These are phyloP conservation scores for Yarrowia bubula DNA, from an alignment of 805 yeast genomes.

Conservation along the genomic window DNA sequence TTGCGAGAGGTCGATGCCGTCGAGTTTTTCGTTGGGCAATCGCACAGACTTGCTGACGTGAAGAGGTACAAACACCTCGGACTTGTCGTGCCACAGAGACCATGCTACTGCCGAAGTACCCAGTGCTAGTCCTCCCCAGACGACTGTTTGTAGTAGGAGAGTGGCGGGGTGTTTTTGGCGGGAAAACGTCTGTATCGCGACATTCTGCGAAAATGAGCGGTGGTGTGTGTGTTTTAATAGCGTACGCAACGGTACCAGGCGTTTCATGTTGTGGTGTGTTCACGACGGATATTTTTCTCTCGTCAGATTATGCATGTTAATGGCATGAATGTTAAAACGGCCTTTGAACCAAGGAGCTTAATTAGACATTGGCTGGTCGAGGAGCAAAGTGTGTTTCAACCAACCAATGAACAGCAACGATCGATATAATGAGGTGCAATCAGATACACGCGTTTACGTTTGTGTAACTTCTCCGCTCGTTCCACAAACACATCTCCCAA, in stretches of 20 bases:
- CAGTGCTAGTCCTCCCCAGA: conserved; percentile 4
- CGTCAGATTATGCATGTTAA: conserved; percentile 3
- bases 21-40: conserved; percentile 5
- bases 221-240: background rate
- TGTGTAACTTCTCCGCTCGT: no score
- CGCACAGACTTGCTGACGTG: conserved; percentile 18
- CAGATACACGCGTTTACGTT: no score
- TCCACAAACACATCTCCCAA: no score
- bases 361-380: background rate
- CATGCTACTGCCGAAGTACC: conserved; percentile 1
- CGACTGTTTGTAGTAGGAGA: background rate
- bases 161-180: conserved; percentile 26
- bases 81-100: conserved; percentile 6
- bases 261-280: background rate
- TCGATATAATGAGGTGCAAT: no score
- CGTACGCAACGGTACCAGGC: background rate
- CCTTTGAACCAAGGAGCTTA: background rate
- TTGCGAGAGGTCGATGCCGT: conserved; percentile 14
- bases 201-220: background rate
- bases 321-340: background rate
- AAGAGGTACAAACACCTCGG: conserved; percentile 23
- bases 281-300: background rate
- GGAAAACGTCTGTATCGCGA: conserved; percentile 1
- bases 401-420: no score
- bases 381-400: no score